Percentiles rank a stretch among this genome's conserved stretches.
Conservation (phyloP, 2,329 filamentous ascomycete species). For the Hypoxylon sp. region DNA sequence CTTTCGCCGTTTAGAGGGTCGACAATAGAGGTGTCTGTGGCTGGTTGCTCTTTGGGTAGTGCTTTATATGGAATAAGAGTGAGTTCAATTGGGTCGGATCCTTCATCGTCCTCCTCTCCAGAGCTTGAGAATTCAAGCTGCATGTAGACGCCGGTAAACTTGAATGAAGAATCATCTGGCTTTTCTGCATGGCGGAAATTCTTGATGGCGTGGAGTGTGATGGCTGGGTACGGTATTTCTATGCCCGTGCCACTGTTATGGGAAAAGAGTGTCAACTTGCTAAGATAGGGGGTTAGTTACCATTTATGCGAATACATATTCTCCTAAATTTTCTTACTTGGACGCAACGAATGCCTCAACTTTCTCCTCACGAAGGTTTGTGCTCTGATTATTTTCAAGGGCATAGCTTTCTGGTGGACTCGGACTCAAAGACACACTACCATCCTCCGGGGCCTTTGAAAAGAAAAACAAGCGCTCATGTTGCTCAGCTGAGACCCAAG, state of each 20-base stretch:
- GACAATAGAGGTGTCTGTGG: slow-evolving; percentile 41
- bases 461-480: slow-evolving; percentile 64
- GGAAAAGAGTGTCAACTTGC: slow-evolving; percentile 72
- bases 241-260: slow-evolving; percentile 65
- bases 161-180: slow-evolving; percentile 50
- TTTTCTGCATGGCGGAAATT: slow-evolving; percentile 55
- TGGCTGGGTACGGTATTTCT: slow-evolving; percentile 76
- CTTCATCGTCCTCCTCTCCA: slow-evolving; percentile 67
- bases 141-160: slow-evolving; percentile 67
- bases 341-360: slow-evolving; percentile 68
- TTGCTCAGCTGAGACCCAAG: slow-evolving; percentile 65
- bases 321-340: slow-evolving; percentile 53
- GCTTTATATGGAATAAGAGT: slow-evolving; percentile 65
- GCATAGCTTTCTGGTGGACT: slow-evolving; percentile 47
- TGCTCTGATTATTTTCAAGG: slow-evolving; percentile 46
- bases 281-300: slow-evolving; percentile 48
- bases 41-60: slow-evolving; percentile 42
- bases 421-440: slow-evolving; percentile 40
- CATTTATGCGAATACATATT: not conserved
- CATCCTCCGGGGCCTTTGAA: slow-evolving; percentile 49
- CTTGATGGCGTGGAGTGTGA: slow-evolving; percentile 79
- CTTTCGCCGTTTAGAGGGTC: slow-evolving; percentile 44
- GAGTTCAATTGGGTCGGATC: slow-evolving; percentile 71
- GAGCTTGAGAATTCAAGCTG: slow-evolving; percentile 71
- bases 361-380: slow-evolving; percentile 50